These are phyloP conservation scores for Fusarium brevicatenulatum DNA, from an alignment of 2,329 filamentous ascomycete species.

Conservation along the genomic window DNA sequence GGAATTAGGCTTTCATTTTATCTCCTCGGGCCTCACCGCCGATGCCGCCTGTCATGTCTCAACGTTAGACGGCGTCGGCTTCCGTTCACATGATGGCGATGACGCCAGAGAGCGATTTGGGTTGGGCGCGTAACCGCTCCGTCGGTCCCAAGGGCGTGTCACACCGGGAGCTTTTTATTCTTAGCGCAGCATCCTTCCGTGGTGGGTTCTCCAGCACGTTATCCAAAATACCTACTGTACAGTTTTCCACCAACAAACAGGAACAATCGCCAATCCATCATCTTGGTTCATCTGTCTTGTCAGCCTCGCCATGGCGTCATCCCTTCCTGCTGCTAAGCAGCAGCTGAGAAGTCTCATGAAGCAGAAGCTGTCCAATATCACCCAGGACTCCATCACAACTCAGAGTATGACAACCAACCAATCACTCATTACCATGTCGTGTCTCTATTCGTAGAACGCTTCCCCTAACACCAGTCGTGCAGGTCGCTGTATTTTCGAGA, in stretches of 20 bases:
- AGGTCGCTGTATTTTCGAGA: conserved; percentile 74
- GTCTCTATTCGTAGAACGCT: conserved; percentile 2
- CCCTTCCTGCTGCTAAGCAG: conserved; percentile 75
- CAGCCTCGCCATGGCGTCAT: conserved; percentile 58
- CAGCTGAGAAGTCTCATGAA: conserved; percentile 79
- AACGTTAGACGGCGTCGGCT: conserved; percentile 3
- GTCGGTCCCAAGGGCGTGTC: conserved; percentile 24
- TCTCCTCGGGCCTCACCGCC: conserved; percentile 27
- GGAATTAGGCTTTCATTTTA: neutral
- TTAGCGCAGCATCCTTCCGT: conserved; percentile 24
- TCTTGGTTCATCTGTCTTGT: conserved; percentile 13
- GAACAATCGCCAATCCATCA: conserved; percentile 14
- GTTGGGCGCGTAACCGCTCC: conserved; percentile 28
- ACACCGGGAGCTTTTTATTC: conserved; percentile 13
- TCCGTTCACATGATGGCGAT: conserved; percentile 26
- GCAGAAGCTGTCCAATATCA: conserved; percentile 68
- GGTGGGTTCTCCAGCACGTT: conserved; percentile 11
- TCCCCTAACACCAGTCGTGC: conserved; percentile 37
- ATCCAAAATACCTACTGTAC: neutral
- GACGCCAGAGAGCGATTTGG: conserved; percentile 25
- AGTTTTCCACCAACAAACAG: conserved; percentile 20
- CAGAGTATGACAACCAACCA: conserved; percentile 71
- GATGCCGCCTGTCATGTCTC: neutral
- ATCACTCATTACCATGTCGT: conserved; percentile 3
- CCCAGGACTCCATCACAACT: conserved; percentile 67